These are phyloP conservation scores for Aegilops tauschii DNA, from an alignment of 176 grass and related monocot genomes.

Conservation along the genomic window DNA sequence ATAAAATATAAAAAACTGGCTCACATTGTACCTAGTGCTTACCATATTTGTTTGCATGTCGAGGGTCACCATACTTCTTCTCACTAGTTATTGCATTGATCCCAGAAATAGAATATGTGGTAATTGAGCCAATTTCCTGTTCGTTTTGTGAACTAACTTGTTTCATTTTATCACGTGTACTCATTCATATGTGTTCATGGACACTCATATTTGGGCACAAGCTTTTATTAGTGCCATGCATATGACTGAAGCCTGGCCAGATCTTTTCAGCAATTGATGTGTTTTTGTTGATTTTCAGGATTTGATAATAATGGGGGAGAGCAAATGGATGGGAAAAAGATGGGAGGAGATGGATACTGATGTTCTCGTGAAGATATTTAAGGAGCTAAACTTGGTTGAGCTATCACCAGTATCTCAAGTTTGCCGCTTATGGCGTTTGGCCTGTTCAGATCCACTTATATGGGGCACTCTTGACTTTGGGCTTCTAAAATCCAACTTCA, in stretches of 20 bases:
- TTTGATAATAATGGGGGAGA: slow-evolving; percentile 61
- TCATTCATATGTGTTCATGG: not conserved
- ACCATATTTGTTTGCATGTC: not conserved
- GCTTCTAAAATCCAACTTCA: slow-evolving; percentile 81
- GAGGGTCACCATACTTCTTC: not conserved
- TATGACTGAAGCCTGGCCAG: not conserved
- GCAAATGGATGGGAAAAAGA: slow-evolving; percentile 70
- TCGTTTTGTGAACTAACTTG: not conserved
- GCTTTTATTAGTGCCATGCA: not conserved
- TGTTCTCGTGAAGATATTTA: slow-evolving; percentile 97
- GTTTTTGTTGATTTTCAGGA: slow-evolving; percentile 32
- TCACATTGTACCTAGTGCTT: not conserved
- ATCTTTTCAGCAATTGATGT: slow-evolving; percentile 19
- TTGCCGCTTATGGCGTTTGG: slow-evolving; percentile 70
- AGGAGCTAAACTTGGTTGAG: slow-evolving; percentile 89
- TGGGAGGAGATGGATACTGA: slow-evolving; percentile 99
- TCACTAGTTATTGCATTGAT: not conserved
- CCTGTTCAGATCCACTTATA: slow-evolving; percentile 92
- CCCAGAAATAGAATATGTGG: slow-evolving; percentile 2
- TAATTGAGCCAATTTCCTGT: not conserved
- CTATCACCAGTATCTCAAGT: slow-evolving; percentile 82
- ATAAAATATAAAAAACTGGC: not conserved
- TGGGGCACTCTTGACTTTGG: slow-evolving; percentile 90
- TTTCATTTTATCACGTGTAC: not conserved
- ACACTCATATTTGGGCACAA: not conserved